These are phyloP conservation scores for Serendipita sp. DNA, from an alignment of 768 basidiomycete genomes.

Conservation along the genomic window DNA sequence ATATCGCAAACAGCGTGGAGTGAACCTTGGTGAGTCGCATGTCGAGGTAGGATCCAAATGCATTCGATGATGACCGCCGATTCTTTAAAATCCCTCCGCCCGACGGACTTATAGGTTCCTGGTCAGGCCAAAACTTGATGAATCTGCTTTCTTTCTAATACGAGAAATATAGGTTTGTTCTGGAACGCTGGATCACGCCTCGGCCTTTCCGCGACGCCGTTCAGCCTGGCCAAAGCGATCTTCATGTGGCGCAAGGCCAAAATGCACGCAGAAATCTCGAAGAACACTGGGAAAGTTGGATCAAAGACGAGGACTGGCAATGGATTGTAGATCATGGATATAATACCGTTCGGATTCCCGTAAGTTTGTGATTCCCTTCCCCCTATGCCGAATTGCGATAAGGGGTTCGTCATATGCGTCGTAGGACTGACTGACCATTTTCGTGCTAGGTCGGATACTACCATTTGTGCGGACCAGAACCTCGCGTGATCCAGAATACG, in stretches of 20 bases:
- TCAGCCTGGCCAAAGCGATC: slow-evolving; percentile 39
- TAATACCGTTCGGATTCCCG: slow-evolving; percentile 48
- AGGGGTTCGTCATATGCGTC: too few species aligned
- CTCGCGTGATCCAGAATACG: slow-evolving; percentile 43
- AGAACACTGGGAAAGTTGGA: slow-evolving; percentile 5
- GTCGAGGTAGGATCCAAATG: too few species aligned
- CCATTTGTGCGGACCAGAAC: slow-evolving; percentile 45
- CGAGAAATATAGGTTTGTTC: slow-evolving; percentile 31
- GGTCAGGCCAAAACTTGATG: neutral
- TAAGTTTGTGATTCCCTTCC: slow-evolving; percentile 22
- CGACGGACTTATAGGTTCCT: slow-evolving; percentile 8
- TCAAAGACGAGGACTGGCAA: slow-evolving; percentile 27
- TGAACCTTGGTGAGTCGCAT: slow-evolving; percentile 53
- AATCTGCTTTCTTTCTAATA: neutral
- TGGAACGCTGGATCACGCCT: slow-evolving; percentile 62
- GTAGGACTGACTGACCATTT: neutral
- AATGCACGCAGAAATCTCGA: slow-evolving; percentile 29
- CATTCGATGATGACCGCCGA: neutral
- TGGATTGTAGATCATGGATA: slow-evolving; percentile 39
- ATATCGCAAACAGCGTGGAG: slow-evolving; percentile 62
- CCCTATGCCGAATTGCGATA: too few species aligned
- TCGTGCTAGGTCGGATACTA: slow-evolving; percentile 53
- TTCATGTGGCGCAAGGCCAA: slow-evolving; percentile 47
- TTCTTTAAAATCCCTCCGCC: neutral
- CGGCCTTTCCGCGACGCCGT: slow-evolving; percentile 39